Conservation (phyloP, 2,329 filamentous ascomycete genomes). For the Alternaria dauci region DNA sequence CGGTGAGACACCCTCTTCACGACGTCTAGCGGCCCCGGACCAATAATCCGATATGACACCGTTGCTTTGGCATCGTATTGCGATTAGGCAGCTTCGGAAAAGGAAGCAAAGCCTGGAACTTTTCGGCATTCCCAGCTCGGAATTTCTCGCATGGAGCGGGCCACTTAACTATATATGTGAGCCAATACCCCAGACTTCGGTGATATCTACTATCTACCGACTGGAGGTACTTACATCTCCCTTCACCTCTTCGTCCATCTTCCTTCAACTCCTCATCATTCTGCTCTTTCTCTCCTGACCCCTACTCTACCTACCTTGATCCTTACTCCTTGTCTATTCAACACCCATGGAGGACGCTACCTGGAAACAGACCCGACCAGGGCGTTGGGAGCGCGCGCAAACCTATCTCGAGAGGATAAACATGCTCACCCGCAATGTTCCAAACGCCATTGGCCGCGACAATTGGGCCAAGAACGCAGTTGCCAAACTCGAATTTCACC, state of each 20-base stretch:
- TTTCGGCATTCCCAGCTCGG: background rate
- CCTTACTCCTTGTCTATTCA: background rate
- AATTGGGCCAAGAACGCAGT: slow-evolving; percentile 39
- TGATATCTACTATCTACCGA: background rate
- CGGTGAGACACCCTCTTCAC: slow-evolving; percentile 1
- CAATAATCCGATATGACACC: background rate
- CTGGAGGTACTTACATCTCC: background rate
- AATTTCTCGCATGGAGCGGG: background rate
- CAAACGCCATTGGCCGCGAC: slow-evolving; percentile 35
- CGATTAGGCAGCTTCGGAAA: background rate
- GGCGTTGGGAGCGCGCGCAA: slow-evolving; percentile 36
- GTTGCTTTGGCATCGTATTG: background rate
- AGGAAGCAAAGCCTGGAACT: background rate
- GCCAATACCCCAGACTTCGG: background rate
- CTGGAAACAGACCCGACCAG: slow-evolving; percentile 37
- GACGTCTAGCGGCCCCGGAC: background rate
- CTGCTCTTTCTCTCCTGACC: background rate
- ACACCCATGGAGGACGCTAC: slow-evolving; percentile 12
- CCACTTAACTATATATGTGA: slow-evolving; percentile 6
- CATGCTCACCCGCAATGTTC: slow-evolving; percentile 34
- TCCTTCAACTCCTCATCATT: background rate
- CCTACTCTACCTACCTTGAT: background rate
- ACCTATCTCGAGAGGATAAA: slow-evolving; percentile 35
- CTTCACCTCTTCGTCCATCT: background rate
- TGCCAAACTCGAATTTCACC: slow-evolving; percentile 34